A percentile compares a stretch with the other conserved stretches of the same genome.
Evolutionary conservation across 164 flowering plant genomes (phyloP).

Genomic region (Umbilicus rupestris): DNA sequence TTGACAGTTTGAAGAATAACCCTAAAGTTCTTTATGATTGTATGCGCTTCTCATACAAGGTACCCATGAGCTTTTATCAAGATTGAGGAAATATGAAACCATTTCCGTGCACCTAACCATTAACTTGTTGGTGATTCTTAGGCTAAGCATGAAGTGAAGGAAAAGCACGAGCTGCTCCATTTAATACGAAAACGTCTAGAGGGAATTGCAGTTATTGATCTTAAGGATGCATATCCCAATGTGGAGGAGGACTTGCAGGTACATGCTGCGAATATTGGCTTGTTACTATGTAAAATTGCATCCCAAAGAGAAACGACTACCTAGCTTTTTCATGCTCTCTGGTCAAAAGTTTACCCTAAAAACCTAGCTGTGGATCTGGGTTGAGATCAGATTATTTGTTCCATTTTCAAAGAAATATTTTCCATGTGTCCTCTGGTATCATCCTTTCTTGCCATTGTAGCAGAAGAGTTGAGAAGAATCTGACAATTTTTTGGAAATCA

Average conservation of each 20-base stretch:
- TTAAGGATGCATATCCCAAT: slow-evolving; percentile 56
- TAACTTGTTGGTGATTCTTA: slow-evolving; percentile 13
- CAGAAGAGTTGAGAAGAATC: no score
- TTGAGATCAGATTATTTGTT: no score
- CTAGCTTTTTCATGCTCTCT: no score
- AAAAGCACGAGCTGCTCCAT: slow-evolving; percentile 37
- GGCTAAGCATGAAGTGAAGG: slow-evolving; percentile 65
- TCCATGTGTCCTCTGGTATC: no score
- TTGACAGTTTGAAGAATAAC: slow-evolving; percentile 60
- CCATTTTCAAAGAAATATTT: no score
- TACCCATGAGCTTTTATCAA: slow-evolving; percentile 11
- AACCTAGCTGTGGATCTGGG: no score
- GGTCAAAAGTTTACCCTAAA: no score
- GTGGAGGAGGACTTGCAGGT: slow-evolving; percentile 68
- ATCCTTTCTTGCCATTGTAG: no score
- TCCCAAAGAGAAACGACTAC: no score
- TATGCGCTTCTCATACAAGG: slow-evolving; percentile 61
- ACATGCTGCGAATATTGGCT: not conserved
- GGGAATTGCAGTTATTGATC: slow-evolving; percentile 55
- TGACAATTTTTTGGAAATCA: no score
- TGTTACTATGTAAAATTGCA: no score
- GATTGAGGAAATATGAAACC: not conserved
- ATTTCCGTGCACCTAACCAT: no score
- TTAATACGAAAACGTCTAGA: slow-evolving; percentile 47
- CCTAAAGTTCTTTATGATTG: slow-evolving; percentile 61